These are phyloP conservation scores for Tulasnella calospora DNA, from an alignment of 768 basidiomycete species.

Conservation along the genomic window DNA sequence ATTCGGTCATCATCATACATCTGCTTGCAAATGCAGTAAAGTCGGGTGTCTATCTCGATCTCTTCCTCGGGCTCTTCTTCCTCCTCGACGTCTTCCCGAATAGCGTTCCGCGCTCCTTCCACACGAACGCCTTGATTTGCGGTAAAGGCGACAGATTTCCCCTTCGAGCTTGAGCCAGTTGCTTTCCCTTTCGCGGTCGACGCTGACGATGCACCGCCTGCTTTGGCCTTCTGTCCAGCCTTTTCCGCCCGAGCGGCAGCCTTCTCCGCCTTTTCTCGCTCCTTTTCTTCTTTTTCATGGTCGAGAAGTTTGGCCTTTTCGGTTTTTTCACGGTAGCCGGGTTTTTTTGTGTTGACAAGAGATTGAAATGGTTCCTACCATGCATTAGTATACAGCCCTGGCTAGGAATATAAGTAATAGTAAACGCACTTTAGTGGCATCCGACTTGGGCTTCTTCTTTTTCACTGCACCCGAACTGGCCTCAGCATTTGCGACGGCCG, in stretches of 20 bases:
- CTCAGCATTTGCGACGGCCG: not conserved
- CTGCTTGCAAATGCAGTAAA: conserved; percentile 87
- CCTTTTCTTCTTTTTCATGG: conserved; percentile 20
- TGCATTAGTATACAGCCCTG: not conserved
- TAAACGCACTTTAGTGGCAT: conserved; percentile 5
- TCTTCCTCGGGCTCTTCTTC: conserved; percentile 45
- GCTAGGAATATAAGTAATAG: not conserved
- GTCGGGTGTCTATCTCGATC: conserved; percentile 53
- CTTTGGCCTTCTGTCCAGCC: not conserved
- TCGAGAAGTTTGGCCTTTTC: conserved; percentile 23
- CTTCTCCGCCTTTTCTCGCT: conserved; percentile 19
- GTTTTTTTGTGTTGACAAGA: not conserved
- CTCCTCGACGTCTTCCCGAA: conserved; percentile 45
- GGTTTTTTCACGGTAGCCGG: conserved; percentile 1
- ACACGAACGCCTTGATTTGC: conserved; percentile 23
- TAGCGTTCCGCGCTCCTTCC: conserved; percentile 24
- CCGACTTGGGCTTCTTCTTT: conserved; percentile 24
- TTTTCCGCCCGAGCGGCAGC: conserved; percentile 11
- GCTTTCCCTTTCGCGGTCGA: conserved; percentile 2
- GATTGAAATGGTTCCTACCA: not conserved
- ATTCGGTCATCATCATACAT: conserved; percentile 79
- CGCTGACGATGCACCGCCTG: conserved; percentile 7
- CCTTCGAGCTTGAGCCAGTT: not conserved
- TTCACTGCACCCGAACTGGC: not conserved
- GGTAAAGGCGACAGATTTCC: conserved; percentile 19